A percentile compares a stretch with the other conserved stretches of the same genome.
Evolutionary conservation across 805 yeast species (phyloP).

Genomic region (Ogataea thermomethanolica): DNA sequence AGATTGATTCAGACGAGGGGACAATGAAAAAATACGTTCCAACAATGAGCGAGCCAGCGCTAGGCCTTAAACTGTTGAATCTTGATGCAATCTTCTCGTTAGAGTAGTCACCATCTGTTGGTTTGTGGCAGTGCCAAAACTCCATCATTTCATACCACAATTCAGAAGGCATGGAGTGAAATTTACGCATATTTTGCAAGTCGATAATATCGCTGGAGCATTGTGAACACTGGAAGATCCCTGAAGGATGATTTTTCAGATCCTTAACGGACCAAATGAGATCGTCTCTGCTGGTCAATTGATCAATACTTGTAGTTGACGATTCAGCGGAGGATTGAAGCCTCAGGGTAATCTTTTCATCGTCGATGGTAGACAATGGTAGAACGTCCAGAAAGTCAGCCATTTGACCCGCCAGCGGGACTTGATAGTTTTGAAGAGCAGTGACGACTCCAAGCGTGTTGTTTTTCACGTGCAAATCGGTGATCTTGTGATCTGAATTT

Average conservation of each 20-base stretch:
- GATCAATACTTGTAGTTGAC: constrained; percentile 7
- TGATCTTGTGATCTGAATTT: neutral
- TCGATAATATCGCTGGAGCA: constrained; percentile 24
- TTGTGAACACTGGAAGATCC: constrained; percentile 14
- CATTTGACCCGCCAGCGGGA: constrained; percentile 5
- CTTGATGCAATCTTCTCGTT: constrained; percentile 26
- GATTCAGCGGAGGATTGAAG: constrained; percentile 2
- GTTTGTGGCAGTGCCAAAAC: constrained; percentile 96
- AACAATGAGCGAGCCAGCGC: constrained; percentile 40
- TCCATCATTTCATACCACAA: constrained; percentile 95
- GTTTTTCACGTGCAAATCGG: neutral
- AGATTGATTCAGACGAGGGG: constrained; percentile 22
- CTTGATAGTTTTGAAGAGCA: neutral
- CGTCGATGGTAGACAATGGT: constrained; percentile 1
- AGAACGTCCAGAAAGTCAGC: constrained; percentile 5
- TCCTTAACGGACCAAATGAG: constrained; percentile 27
- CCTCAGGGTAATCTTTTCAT: neutral
- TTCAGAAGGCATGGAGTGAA: constrained; percentile 81
- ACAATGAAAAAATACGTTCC: constrained; percentile 56
- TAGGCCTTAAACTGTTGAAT: constrained; percentile 45
- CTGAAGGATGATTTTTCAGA: constrained; percentile 3
- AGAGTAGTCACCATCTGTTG: constrained; percentile 31
- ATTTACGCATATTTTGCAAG: constrained; percentile 32
- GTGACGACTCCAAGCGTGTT: neutral
- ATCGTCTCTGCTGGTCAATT: constrained; percentile 18